Base-by-base conservation (phyloP, 331 rosid genomes). In the Malus hybrid region DNA sequence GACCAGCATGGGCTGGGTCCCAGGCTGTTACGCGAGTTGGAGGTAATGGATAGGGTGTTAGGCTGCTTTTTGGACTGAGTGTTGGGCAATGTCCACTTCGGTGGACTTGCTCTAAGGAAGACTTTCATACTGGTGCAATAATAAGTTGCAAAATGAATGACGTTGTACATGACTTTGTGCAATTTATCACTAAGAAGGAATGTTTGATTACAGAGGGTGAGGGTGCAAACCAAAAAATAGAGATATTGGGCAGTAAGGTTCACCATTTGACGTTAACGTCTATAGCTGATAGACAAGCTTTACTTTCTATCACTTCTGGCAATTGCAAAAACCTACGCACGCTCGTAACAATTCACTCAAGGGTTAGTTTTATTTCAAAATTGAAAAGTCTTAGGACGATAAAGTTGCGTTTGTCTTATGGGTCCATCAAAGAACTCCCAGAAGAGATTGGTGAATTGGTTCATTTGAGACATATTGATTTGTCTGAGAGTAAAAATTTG, bases 381-480 rank as follows among this genome's bases (percentile, higher is more conserved):
- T 27, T 55, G 15, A 67, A 6, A 56, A 15, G 29, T 34, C 80
- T 76, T 8, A 54, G 74, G 19, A 39, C 46, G 5, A 22, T 76
- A 36, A 39, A 11, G 29, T 28, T 28, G 29, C 29, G 29, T 18
- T 31, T 76, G 67, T 32, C 32, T 50, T 7, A 13, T 6, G 2
- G 2, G 9, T 64, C 34, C 2, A 19, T 42, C 71, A 9, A 67
- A 28, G 12, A 66, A 12, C 67, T 76, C n/a, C 67, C 73, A 22
- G n/a, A 39, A 7, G 46, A 54, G 9, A 56, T 76, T 22, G 73
- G 73, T 29, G 67, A 54, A 6, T 36, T 67, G 57, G 36, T 34
- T 24, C 73, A 66, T 59, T 22, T 76, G 39, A 56, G 80, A 15
- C 68, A 76, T 66, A 42, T 76, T 9, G 27, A 27, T 59, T 33